Base-by-base conservation (phyloP, 345 rosid species). In the Physaria fendleri region DNA sequence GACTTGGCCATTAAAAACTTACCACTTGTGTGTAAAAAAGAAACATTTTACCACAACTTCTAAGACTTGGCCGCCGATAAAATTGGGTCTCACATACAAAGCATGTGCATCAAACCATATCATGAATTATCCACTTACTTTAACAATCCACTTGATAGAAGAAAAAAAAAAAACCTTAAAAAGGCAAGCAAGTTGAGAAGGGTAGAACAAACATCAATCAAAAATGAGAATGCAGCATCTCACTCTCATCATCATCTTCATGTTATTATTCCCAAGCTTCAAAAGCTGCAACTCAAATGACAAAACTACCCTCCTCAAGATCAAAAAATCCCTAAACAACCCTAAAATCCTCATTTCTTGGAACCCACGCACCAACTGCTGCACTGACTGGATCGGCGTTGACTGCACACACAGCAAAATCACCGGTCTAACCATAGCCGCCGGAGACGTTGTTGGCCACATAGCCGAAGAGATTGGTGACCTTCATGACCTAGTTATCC, bases 271-370 rank as follows among this genome's bases (percentile, higher is more conserved):
- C 3, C 9, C 42, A 30, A 5, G 43, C 25, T 51, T 24, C 11
- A 12, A 15, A 13, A 51, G 60, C 5, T 85, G 91, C 68, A 69
- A 77, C 72, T 50, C 80, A 16, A 23, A 39, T 6, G 91, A 85
- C 74, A 83, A 85, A 53, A 54, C 54, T 28, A 81, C 68, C 53
- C 89, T 89, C 27, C 77, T 89, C 47, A 66, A 72, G 7, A 79
- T 85, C 58, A 82, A 79, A 49, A 45, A 72, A 40, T 60, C 79
- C 43, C 72, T 83, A 16, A 78, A 80, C 59, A 59, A 85, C 58
- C 88, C 94, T 48, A 75, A 76, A 75, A 69, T 72, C 30, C 72
- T 83, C 35, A 73, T 80, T 40, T 83, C 95, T 1, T 85, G 97
- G 97, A 25, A 74, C 6, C 71, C 81, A 1, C 64, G 69, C 30